phyloP scores from a whole-genome alignment of 108 stramenopile species.

The Cyclotella atomus region DNA sequence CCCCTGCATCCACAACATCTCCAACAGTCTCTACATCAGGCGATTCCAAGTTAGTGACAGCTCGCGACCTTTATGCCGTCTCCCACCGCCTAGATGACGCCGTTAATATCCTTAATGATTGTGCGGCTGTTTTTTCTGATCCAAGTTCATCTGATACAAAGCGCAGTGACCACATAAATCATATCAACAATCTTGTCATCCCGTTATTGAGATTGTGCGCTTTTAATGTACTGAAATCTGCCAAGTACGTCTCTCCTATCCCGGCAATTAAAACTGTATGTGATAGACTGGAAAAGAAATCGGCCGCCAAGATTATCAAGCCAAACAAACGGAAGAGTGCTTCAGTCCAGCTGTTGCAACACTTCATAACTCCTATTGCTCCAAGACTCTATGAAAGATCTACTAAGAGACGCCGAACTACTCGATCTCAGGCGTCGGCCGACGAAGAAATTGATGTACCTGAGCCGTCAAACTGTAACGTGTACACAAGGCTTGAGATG shows the following conservation, averaged over 20 bases:
- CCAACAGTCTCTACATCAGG: background rate
- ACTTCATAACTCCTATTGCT: background rate
- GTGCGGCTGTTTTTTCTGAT: background rate
- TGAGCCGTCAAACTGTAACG: background rate
- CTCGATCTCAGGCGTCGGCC: background rate
- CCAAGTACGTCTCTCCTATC: background rate
- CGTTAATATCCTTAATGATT: background rate
- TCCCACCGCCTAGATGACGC: background rate
- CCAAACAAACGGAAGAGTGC: background rate
- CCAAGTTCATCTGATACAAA: background rate
- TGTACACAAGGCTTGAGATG: background rate
- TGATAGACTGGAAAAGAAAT: background rate
- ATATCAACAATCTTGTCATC: background rate
- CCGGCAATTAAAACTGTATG: background rate
- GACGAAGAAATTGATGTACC: background rate
- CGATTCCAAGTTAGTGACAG: background rate
- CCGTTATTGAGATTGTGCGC: background rate
- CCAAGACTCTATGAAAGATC: background rate
- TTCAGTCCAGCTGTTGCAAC: background rate
- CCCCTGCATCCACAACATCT: background rate
- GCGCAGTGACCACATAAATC: background rate
- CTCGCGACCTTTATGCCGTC: background rate
- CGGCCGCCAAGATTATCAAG: background rate
- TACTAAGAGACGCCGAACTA: background rate
- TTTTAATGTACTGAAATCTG: background rate